A percentile compares a stretch with the other conserved stretches of the same genome.
phyloP scores from a whole-genome alignment of 495 filamentous ascomycete genomes.

The Coniosporium apollinis region DNA sequence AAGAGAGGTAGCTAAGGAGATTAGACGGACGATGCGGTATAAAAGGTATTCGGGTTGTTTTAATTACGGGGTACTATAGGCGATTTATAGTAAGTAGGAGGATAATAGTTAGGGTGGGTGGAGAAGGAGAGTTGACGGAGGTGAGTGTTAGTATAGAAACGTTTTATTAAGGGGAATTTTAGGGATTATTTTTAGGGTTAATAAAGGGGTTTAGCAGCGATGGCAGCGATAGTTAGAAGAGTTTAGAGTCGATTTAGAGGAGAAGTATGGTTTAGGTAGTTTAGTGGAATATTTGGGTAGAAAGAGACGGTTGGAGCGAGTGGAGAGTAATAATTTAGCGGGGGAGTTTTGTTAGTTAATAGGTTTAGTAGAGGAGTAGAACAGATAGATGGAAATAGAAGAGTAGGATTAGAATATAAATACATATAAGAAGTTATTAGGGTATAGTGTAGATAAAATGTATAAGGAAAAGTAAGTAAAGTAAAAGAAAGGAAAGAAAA shows the following conservation, averaged over 20 bases:
- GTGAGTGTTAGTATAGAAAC: not conserved
- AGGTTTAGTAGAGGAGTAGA: not conserved
- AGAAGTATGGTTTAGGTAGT: not conserved
- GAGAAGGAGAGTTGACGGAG: not conserved
- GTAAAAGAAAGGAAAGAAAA: not conserved
- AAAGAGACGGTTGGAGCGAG: not conserved
- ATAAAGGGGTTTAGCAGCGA: not conserved
- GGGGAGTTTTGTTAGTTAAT: not conserved
- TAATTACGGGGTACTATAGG: not conserved
- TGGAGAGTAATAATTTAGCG: slow-evolving; percentile 1
- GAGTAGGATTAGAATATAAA: no score
- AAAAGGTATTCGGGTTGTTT: not conserved
- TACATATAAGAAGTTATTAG: not conserved
- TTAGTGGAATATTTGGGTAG: not conserved
- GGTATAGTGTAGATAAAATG: not conserved
- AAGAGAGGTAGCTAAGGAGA: not conserved
- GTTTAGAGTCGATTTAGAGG: not conserved
- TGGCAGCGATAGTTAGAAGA: not conserved
- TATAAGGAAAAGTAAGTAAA: not conserved
- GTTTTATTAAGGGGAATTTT: not conserved
- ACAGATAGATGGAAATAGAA: no score
- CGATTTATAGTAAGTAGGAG: not conserved
- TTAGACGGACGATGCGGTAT: not conserved
- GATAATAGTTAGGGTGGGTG: not conserved
- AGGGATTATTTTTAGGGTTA: not conserved